Base-by-base conservation (phyloP, 2,329 filamentous ascomycete species). In the Ceratocystiopsis minuta region DNA sequence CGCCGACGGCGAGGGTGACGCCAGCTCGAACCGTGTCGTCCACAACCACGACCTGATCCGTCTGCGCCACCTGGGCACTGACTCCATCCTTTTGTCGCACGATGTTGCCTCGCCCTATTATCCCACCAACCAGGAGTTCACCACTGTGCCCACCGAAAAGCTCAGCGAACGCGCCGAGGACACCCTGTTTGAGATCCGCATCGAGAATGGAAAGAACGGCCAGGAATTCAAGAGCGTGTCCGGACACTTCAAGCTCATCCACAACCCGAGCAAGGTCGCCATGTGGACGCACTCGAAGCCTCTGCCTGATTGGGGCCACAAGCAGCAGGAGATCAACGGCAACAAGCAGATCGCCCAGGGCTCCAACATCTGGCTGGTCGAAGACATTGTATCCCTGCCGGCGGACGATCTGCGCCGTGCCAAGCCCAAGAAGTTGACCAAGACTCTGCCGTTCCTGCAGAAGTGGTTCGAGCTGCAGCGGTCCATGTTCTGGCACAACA, bases 401-500 rank as follows among this genome's bases (percentile, higher is more conserved):
- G 66, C 61, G 6, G 84, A 85, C 51, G 75, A 78, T 51, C 67
- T 72, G 34, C 84, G 90, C 45, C 74, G 84, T 47, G 64, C 75
- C 45, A 90, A 81, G 65, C 72, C 83, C 47, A 72, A 78, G 53
- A 78, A 77, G 53, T 71, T 88, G 63, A 72, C 88, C 56, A 95
- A 92, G 68, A 68, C 68, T 16, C 60, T 96, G 54, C 78, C 87
- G 16, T 98, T 98, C 71, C 64, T 95, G 50, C 75, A 73, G 55
- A 98, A 98, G 66, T 98, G 88, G 70, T 75, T 95, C 49, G 90
- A 98, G 66, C 72, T 98, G 45, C 90, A 98, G 63, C 77, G 88
- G 39, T 85, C 87, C 53, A 98, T 98, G 87, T 98, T 98, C 72
- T 88, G 82, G 72, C 90, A 98, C 70, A 98, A 98, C 72, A 96